These are phyloP conservation scores for Blastocystis sp. DNA, from an alignment of 352 stramenopile genomes.

Conservation along the genomic window DNA sequence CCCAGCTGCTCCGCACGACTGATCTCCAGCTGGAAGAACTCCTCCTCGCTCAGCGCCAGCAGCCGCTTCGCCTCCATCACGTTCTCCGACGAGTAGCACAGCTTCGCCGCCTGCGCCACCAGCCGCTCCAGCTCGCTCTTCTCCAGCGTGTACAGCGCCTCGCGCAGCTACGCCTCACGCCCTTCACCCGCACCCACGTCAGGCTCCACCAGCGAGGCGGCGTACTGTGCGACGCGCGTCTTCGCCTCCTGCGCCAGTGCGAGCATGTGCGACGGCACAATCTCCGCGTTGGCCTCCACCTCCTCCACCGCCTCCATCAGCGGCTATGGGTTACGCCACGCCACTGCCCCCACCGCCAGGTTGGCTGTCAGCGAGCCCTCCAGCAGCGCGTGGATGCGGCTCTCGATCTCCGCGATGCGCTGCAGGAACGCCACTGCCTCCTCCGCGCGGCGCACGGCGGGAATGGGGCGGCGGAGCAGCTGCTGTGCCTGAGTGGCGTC, in stretches of 20 bases:
- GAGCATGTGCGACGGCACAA: not conserved
- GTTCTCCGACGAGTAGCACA: constrained; percentile 33
- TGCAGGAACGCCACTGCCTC: constrained; percentile 32
- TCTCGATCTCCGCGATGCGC: constrained; percentile 6
- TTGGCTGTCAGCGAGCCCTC: constrained; percentile 3
- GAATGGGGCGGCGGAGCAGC: constrained; percentile 6
- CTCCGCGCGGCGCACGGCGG: not conserved
- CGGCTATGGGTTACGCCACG: not conserved
- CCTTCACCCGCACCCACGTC: constrained; percentile 6
- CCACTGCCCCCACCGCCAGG: not conserved
- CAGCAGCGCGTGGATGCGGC: constrained; percentile 11
- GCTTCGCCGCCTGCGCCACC: not conserved
- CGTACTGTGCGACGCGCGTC: constrained; percentile 18
- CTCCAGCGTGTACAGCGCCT: constrained; percentile 62
- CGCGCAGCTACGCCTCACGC: constrained; percentile 45
- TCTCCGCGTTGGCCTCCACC: constrained; percentile 1
- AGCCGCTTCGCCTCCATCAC: constrained; percentile 53
- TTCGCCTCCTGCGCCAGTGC: constrained; percentile 4
- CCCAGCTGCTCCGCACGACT: constrained; percentile 65
- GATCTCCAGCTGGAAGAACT: constrained; percentile 71
- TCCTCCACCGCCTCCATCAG: constrained; percentile 50
- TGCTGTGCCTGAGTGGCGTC: constrained; percentile 2
- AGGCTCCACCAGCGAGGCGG: constrained; percentile 57
- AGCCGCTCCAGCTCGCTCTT: constrained; percentile 4
- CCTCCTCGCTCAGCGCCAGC: constrained; percentile 64